Base-by-base conservation (phyloP, 345 rosid species). In the Nephelium lappaceum region DNA sequence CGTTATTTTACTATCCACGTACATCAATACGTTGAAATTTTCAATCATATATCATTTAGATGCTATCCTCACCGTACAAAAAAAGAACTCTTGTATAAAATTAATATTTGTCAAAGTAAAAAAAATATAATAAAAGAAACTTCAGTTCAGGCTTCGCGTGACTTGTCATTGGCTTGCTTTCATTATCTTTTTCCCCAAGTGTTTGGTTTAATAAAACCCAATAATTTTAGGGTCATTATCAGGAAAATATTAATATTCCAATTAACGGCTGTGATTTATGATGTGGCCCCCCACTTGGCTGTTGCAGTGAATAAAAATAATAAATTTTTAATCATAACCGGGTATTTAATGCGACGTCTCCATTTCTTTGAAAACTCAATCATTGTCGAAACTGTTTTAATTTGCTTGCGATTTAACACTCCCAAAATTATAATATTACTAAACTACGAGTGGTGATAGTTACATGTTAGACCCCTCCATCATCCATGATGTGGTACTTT, bases 151-250 rank as follows among this genome's bases (percentile, higher is more conserved):
- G 80, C 85, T 77, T 82, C 77, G 55, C 45, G 12, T 38, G 39
- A 75, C 81, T 61, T 53, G 79, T 62, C 81, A 69, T 43, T 38
- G 82, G 74, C 82, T 39, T 70, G 67, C 86, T 80, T 76, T 84
- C 84, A 11, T 75, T 10, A 60, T 60, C 11, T 80, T 74, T 82
- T 23, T 15, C 64, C 25, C 51, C 38, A 45, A 60, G 15, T 16
- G 23, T 24, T 42, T 10, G 6, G 41, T 85, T 77, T 24, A 67
- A 55, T 74, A 36, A 43, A 15, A 2, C 79, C 79, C 78, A 79
- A 63, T 78, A 72, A 77, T 82, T 78, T 53, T 16, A 16, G n/a
- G 43, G 83, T 81, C 83, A 10, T 71, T 75, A 71, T 82, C 75
- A 14, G 38, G 24, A 27, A 45, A 43, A 14, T 5, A 5, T 15